phyloP scores from a whole-genome alignment of 345 rosid genomes.

The Aquilaria sinensis region DNA sequence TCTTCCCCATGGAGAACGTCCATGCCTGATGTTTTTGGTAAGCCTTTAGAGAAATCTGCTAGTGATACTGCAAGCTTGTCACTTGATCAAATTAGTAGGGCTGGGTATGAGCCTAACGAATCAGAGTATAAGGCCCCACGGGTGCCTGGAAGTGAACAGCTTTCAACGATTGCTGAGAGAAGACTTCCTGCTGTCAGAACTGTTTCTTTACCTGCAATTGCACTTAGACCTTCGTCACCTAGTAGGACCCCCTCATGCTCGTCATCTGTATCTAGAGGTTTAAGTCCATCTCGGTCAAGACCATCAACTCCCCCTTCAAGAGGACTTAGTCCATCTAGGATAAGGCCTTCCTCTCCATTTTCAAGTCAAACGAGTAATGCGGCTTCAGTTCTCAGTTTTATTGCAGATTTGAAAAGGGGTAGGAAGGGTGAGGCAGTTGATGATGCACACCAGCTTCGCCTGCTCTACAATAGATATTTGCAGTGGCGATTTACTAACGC shows the following conservation, averaged over 20 bases:
- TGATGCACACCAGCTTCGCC: conserved; percentile 87
- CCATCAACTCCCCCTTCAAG: conserved; percentile 20
- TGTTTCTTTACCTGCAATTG: conserved; percentile 35
- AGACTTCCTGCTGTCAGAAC: conserved; percentile 42
- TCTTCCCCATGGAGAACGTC: conserved; percentile 48
- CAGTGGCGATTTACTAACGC: conserved; percentile 97
- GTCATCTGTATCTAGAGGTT: conserved; percentile 40
- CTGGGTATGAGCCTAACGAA: conserved; percentile 35
- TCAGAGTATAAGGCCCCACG: conserved; percentile 36
- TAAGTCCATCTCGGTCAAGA: conserved; percentile 27
- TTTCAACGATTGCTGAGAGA: conserved; percentile 48
- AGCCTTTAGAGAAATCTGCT: conserved; percentile 49
- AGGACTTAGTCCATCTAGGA: conserved; percentile 73
- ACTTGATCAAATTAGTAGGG: conserved; percentile 32
- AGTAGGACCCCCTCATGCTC: conserved; percentile 39
- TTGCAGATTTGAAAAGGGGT: conserved; percentile 75
- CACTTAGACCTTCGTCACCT: conserved; percentile 67
- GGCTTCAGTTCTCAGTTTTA: conserved; percentile 83
- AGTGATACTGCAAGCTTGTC: conserved; percentile 44
- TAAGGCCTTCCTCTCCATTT: conserved; percentile 44
- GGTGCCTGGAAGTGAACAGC: conserved; percentile 35
- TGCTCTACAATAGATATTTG: conserved; percentile 71
- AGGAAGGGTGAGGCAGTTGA: conserved; percentile 62
- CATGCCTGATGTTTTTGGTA: conserved; percentile 28
- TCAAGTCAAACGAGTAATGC: conserved; percentile 49